Conservation (phyloP, 176 grass and related monocot genomes). For the Areca catechu region DNA sequence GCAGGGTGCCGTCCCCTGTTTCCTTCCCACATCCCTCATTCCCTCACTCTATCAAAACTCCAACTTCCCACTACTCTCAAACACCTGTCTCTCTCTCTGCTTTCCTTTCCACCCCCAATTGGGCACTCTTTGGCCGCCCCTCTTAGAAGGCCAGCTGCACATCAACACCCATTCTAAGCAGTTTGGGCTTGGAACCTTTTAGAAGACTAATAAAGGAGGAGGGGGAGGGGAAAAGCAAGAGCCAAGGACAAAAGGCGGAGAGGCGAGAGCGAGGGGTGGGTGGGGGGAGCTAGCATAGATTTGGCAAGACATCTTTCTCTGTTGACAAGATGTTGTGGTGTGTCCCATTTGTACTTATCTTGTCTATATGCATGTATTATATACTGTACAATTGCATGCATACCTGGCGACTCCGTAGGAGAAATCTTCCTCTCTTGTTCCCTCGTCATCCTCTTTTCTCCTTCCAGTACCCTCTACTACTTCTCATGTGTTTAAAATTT, state of each 20-base stretch:
- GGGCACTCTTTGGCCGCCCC: not conserved
- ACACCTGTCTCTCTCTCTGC: too few species aligned
- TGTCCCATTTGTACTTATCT: not conserved
- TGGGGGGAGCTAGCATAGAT: not conserved
- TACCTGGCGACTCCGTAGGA: too few species aligned
- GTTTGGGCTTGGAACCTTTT: not conserved
- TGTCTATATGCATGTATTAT: too few species aligned
- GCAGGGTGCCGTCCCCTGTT: constrained; percentile 29
- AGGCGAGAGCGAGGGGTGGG: not conserved
- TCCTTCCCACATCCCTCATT: constrained; percentile 28
- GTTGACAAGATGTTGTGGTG: constrained; percentile 26
- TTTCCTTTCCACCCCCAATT: too few species aligned
- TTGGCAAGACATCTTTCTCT: constrained; percentile 30
- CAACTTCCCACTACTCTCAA: too few species aligned
- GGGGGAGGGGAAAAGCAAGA: not conserved
- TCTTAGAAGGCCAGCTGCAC: not conserved
- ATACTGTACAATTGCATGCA: too few species aligned
- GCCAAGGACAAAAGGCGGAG: not conserved
- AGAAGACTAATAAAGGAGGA: not conserved
- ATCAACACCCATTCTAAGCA: not conserved
- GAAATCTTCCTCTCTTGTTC: too few species aligned
- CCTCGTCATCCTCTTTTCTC: too few species aligned
- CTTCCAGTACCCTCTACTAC: too few species aligned
- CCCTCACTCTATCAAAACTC: not conserved
- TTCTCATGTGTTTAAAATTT: too few species aligned